Percentiles rank a stretch among this genome's conserved stretches.
Evolutionary conservation across 2,329 filamentous ascomycete species (phyloP).

Genomic region (Reticulascus tulasneorum): DNA sequence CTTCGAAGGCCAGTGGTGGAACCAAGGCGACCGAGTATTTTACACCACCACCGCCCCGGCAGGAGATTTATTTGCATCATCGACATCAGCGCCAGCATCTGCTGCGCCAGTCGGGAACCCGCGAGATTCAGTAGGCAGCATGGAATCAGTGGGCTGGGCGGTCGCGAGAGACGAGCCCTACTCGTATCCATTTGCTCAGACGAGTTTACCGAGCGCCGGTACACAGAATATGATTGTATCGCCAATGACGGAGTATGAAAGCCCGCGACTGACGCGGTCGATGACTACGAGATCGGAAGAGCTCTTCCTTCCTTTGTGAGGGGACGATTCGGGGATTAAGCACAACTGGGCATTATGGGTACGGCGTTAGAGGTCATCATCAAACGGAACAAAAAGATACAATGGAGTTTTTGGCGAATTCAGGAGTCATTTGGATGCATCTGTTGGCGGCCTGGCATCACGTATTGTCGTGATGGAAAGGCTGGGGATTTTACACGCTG

Average conservation of each 20-base stretch:
- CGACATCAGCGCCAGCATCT: conserved; percentile 5
- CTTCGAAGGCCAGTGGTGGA: conserved; percentile 57
- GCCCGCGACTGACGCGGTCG: conserved; percentile 25
- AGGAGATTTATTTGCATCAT: conserved; percentile 19
- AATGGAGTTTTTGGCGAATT: too few relatives aligned
- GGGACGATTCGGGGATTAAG: too few relatives aligned
- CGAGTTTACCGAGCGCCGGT: conserved; percentile 9
- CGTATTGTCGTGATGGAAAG: too few relatives aligned
- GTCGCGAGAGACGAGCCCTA: conserved; percentile 10
- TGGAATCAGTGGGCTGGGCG: conserved; percentile 23
- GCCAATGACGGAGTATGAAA: conserved; percentile 29
- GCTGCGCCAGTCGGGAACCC: not conserved
- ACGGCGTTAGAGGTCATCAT: too few relatives aligned
- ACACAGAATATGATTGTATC: conserved; percentile 26
- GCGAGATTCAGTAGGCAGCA: conserved; percentile 2
- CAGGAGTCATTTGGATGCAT: too few relatives aligned
- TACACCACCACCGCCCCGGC: conserved; percentile 17
- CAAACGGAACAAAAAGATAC: too few relatives aligned
- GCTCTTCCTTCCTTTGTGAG: conserved; percentile 24
- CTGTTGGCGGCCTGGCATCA: too few relatives aligned
- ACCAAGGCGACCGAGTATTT: conserved; percentile 40
- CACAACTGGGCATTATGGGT: too few relatives aligned
- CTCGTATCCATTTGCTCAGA: too few relatives aligned
- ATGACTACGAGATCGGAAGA: conserved; percentile 40
- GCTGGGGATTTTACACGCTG: too few relatives aligned